These are phyloP conservation scores for Clavispora carvajalis DNA, from an alignment of 805 yeast species.

Conservation along the genomic window DNA sequence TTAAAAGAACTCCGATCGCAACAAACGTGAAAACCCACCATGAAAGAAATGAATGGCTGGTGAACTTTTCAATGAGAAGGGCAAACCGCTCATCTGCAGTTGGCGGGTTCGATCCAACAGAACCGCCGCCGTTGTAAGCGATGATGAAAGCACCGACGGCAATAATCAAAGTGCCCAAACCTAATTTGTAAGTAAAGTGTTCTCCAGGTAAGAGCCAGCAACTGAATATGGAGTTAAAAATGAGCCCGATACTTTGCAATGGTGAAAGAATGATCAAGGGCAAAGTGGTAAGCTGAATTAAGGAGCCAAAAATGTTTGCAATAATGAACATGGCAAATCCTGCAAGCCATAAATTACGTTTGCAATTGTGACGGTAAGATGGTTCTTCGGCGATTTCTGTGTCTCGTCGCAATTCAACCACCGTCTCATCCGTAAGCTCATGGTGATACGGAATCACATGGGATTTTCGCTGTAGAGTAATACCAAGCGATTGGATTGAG, in stretches of 20 bases:
- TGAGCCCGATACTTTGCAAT: slow-evolving; percentile 80
- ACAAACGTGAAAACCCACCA: slow-evolving; percentile 49
- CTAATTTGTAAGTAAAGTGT: slow-evolving; percentile 51
- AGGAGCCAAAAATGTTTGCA: slow-evolving; percentile 74
- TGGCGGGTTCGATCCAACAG: slow-evolving; percentile 21
- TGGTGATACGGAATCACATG: slow-evolving; percentile 39
- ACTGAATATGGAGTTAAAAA: slow-evolving; percentile 69
- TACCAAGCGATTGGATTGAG: slow-evolving; percentile 75
- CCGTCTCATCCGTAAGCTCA: slow-evolving; percentile 9
- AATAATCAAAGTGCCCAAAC: slow-evolving; percentile 62
- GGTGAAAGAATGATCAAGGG: slow-evolving; percentile 80
- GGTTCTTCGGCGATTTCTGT: slow-evolving; percentile 3
- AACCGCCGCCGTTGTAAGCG: slow-evolving; percentile 60
- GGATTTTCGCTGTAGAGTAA: slow-evolving; percentile 76
- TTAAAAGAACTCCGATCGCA: slow-evolving; percentile 20
- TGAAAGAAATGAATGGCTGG: slow-evolving; percentile 43
- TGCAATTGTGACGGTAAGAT: slow-evolving; percentile 28
- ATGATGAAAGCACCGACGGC: slow-evolving; percentile 71
- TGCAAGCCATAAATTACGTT: slow-evolving; percentile 62
- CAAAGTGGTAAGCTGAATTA: slow-evolving; percentile 76
- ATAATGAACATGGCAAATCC: slow-evolving; percentile 69
- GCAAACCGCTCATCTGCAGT: slow-evolving; percentile 30
- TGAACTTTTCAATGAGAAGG: slow-evolving; percentile 30
- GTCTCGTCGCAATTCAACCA: slow-evolving; percentile 9
- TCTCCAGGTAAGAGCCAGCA: slow-evolving; percentile 67